Percentiles rank a stretch among this genome's conserved stretches.
Conservation (phyloP, 225 moss, liverwort and hornwort genomes). For the Polytrichum formosum region DNA sequence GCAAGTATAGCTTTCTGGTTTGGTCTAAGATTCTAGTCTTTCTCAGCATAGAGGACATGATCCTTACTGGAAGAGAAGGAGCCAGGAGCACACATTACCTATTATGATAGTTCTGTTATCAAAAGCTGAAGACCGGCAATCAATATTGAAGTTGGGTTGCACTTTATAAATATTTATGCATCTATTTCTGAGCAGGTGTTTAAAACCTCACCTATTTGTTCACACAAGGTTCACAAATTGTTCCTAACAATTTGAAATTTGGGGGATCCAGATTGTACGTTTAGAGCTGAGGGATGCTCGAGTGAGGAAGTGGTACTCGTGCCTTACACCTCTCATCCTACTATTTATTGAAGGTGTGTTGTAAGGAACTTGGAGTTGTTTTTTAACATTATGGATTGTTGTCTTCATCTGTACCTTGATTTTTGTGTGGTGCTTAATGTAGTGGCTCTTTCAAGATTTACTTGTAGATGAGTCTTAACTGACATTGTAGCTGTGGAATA, state of each 20-base stretch:
- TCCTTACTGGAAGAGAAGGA: no score
- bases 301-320: conserved; percentile 74
- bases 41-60: background rate
- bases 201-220: background rate
- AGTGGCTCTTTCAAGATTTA: background rate
- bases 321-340: conserved; percentile 67
- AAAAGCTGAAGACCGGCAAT: no score
- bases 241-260: background rate
- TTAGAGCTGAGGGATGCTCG: conserved; percentile 60
- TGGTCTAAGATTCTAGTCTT: no score
- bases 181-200: no score
- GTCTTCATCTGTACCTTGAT: background rate
- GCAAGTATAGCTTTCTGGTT: no score
- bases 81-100: no score
- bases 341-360: conserved; percentile 86
- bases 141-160: no score
- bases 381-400: background rate
- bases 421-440: background rate
- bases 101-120: no score
- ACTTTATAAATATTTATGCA: no score
- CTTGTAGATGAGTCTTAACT: background rate
- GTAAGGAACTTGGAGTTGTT: background rate
- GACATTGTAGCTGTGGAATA: background rate
- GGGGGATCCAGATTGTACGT: conserved; percentile 60
- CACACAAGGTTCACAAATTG: background rate